A percentile compares a stretch with the other conserved stretches of the same genome.
These are phyloP conservation scores for Neurospora tetraspora DNA, from an alignment of 495 filamentous ascomycete genomes.

Conservation along the genomic window DNA sequence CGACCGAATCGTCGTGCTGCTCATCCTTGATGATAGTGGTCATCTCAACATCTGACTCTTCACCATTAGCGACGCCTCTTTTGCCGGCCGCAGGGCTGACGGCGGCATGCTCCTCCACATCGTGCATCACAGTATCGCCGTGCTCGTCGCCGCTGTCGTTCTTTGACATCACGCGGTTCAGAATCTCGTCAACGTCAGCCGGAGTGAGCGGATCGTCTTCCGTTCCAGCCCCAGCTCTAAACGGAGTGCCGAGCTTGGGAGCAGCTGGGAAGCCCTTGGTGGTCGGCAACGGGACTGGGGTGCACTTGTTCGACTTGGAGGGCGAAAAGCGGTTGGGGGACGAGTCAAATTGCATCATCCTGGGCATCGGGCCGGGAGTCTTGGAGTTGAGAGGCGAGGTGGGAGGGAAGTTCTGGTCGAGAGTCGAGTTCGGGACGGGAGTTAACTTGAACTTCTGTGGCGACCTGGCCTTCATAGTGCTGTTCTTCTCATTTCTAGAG, in stretches of 20 bases:
- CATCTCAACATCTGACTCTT: background rate
- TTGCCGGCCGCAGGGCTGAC: background rate
- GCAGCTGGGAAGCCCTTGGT: background rate
- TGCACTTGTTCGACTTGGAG: background rate
- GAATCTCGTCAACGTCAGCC: background rate
- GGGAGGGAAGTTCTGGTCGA: background rate
- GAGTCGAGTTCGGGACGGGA: background rate
- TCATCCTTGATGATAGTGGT: background rate
- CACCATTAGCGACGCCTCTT: background rate
- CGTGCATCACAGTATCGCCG: background rate
- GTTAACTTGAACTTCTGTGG: background rate
- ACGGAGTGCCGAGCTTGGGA: background rate
- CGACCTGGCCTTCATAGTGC: background rate
- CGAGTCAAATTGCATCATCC: background rate
- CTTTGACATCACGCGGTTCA: background rate
- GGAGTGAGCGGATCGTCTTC: background rate
- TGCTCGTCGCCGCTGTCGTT: background rate
- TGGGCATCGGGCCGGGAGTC: background rate
- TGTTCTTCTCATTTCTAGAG: background rate
- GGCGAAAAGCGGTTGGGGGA: background rate
- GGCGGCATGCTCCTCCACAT: background rate
- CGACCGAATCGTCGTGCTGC: background rate
- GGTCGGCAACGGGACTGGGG: background rate
- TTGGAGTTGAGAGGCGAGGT: background rate
- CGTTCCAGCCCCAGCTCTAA: background rate